These are phyloP conservation scores for Mimosa pudica DNA, from an alignment of 306 rosid genomes.

Conservation along the genomic window DNA sequence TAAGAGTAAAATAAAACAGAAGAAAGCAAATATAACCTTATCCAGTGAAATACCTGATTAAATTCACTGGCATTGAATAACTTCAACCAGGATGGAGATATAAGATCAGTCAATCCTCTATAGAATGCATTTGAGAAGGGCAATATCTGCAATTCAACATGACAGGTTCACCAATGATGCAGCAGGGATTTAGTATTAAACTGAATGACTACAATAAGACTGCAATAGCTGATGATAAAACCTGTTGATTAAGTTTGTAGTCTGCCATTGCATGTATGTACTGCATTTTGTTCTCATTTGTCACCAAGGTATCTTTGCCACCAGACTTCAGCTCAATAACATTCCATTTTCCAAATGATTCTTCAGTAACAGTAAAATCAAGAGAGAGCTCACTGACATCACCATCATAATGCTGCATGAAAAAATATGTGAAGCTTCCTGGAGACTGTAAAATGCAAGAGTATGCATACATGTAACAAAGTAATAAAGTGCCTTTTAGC, in stretches of 20 bases:
- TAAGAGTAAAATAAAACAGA: neutral
- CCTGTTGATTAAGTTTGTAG: constrained; percentile 97
- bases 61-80: constrained; percentile 91
- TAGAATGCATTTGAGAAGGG: constrained; percentile 88
- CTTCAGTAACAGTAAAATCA: constrained; percentile 97
- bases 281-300: constrained; percentile 91
- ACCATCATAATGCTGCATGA: constrained; percentile 79
- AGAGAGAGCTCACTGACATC: constrained; percentile 80
- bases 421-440: constrained; percentile 38
- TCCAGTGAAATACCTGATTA: constrained; percentile 76
- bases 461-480: constrained; percentile 17
- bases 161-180: constrained; percentile 31
- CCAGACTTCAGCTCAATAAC: constrained; percentile 87
- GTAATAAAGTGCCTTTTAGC: constrained; percentile 13
- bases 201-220: constrained; percentile 31
- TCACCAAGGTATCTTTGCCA: constrained; percentile 83
- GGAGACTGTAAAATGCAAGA: constrained; percentile 29
- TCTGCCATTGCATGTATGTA: constrained; percentile 96
- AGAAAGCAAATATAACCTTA: constrained; percentile 22
- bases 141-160: constrained; percentile 69
- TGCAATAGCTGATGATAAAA: constrained; percentile 38
- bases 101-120: constrained; percentile 88
- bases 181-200: constrained; percentile 15
- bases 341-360: constrained; percentile 77
- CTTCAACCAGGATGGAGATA: constrained; percentile 96